Evolutionary conservation across 805 yeast genomes (phyloP).

Genomic region (Wickerhamiella kazuoi): DNA sequence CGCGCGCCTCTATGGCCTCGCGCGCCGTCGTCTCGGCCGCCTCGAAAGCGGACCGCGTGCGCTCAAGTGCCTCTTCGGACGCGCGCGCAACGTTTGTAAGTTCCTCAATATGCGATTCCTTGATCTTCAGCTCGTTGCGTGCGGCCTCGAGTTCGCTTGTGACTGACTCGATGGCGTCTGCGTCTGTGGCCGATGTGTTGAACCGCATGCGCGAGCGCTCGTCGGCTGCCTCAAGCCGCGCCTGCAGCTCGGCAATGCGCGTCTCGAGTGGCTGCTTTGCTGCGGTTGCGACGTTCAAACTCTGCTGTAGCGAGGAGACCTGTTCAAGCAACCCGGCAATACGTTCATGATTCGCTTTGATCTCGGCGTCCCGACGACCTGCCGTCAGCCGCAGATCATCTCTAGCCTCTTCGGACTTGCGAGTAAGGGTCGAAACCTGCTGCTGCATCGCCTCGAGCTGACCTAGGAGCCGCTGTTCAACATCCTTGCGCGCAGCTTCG

Average conservation of each 20-base stretch:
- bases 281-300: neutral
- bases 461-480: constrained; percentile 31
- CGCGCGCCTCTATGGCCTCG: neutral
- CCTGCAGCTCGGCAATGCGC: neutral
- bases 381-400: constrained; percentile 35
- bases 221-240: neutral
- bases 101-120: neutral
- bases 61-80: neutral
- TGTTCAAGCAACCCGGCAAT: constrained; percentile 29
- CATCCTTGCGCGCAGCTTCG: constrained; percentile 34
- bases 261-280: neutral
- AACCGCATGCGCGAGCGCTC: neutral
- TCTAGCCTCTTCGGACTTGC: constrained; percentile 29
- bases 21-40: neutral
- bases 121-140: neutral
- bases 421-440: constrained; percentile 29
- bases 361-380: constrained; percentile 40
- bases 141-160: neutral
- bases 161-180: neutral
- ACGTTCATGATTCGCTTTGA: constrained; percentile 40
- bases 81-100: neutral
- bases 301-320: neutral
- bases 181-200: neutral
- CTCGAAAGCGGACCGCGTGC: neutral
- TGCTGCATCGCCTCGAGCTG: constrained; percentile 34